These are phyloP conservation scores for Chaetomium sp. DNA, from an alignment of 2,329 filamentous ascomycete species.

Conservation along the genomic window DNA sequence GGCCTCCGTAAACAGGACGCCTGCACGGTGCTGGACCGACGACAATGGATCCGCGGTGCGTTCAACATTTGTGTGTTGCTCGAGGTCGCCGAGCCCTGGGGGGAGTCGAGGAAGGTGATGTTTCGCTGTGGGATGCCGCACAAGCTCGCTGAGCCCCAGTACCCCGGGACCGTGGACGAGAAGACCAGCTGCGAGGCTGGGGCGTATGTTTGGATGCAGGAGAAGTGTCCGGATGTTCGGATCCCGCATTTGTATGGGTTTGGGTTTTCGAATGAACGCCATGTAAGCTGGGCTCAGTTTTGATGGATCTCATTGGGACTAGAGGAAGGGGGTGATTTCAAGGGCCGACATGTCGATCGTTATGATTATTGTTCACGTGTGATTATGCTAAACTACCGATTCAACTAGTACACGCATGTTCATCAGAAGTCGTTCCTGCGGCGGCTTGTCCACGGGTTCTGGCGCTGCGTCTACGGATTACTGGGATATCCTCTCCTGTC, in stretches of 20 bases:
- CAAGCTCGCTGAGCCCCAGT: slow-evolving; percentile 31
- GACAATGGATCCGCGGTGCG: neutral
- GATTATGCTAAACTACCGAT: neutral
- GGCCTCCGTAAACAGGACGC: neutral
- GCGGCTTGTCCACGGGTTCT: neutral
- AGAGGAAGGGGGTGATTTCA: neutral
- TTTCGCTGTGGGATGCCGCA: slow-evolving; percentile 31
- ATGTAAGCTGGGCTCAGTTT: neutral
- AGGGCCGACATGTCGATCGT: too few relatives aligned
- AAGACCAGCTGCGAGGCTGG: slow-evolving; percentile 28
- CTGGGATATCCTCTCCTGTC: neutral
- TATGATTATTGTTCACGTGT: neutral
- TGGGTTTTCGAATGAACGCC: neutral
- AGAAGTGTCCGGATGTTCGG: neutral
- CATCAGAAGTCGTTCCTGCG: neutral
- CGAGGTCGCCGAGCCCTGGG: neutral
- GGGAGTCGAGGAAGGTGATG: slow-evolving; percentile 8
- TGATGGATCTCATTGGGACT: neutral
- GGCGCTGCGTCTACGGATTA: neutral
- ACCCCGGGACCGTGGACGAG: slow-evolving; percentile 37
- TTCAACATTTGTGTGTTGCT: neutral
- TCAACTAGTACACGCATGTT: neutral
- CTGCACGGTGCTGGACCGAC: neutral
- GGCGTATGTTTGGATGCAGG: neutral
- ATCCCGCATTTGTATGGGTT: slow-evolving; percentile 1